phyloP scores from a whole-genome alignment of 805 yeast genomes.

The Ogataea degrootiae region DNA sequence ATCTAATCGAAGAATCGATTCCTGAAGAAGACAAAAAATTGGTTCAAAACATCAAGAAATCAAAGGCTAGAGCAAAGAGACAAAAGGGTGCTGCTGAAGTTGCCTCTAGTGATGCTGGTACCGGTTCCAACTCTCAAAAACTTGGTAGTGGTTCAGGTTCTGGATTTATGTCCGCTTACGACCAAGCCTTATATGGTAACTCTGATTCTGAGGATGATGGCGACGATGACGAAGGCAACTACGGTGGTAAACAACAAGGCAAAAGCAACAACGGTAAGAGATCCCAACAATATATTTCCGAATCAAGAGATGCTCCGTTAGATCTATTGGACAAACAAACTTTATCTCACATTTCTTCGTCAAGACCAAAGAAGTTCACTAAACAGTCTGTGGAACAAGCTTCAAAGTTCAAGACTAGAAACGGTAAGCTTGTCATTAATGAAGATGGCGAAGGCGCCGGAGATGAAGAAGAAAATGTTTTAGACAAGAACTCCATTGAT shows the following conservation, averaged over 20 bases:
- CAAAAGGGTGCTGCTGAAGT: slow-evolving; percentile 42
- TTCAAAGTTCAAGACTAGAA: slow-evolving; percentile 44
- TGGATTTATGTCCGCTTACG: slow-evolving; percentile 79
- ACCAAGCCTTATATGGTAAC: slow-evolving; percentile 75
- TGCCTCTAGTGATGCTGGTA: slow-evolving; percentile 5
- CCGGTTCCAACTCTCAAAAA: slow-evolving; percentile 15
- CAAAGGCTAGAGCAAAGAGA: slow-evolving; percentile 79
- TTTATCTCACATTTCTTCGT: slow-evolving; percentile 81
- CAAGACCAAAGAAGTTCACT: slow-evolving; percentile 64
- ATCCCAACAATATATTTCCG: slow-evolving; percentile 66
- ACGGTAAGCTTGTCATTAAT: slow-evolving; percentile 66
- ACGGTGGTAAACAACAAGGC: slow-evolving; percentile 10
- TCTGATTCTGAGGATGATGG: slow-evolving; percentile 50
- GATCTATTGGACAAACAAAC: slow-evolving; percentile 85
- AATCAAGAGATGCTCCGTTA: slow-evolving; percentile 69
- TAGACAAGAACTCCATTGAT: slow-evolving; percentile 58
- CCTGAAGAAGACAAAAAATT: slow-evolving; percentile 89
- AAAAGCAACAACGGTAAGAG: slow-evolving; percentile 18
- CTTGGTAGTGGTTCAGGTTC: slow-evolving; percentile 19
- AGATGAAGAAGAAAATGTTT: slow-evolving; percentile 45
- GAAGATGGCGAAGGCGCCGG: slow-evolving; percentile 40
- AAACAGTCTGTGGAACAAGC: slow-evolving; percentile 37
- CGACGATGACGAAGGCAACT: slow-evolving; percentile 24
- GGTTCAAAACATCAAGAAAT: slow-evolving; percentile 78
- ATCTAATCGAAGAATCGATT: slow-evolving; percentile 71